Evolutionary conservation across 805 yeast species (phyloP).

Genomic region (Kodamaea fukazawae): DNA sequence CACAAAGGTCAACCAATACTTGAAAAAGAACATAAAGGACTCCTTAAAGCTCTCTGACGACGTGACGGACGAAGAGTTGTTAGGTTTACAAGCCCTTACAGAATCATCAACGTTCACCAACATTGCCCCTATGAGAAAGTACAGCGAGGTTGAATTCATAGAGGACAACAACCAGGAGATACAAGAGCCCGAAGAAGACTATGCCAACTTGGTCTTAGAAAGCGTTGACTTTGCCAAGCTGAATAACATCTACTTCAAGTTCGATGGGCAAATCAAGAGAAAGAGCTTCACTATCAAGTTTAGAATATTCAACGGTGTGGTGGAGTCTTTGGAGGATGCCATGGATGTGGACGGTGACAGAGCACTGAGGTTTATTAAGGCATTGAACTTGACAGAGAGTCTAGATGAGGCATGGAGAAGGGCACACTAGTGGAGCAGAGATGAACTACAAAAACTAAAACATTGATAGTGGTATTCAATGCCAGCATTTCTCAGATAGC

Average conservation of each 20-base stretch:
- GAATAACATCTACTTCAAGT: constrained; percentile 21
- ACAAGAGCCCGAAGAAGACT: constrained; percentile 6
- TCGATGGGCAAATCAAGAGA: constrained; percentile 17
- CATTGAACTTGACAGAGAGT: constrained; percentile 34
- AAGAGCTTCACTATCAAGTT: constrained; percentile 18
- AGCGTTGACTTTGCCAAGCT: constrained; percentile 24
- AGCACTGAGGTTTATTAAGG: constrained; percentile 20
- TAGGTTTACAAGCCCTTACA: constrained; percentile 31
- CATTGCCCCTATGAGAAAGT: constrained; percentile 10
- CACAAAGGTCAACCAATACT: constrained; percentile 18
- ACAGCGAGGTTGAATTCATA: constrained; percentile 26
- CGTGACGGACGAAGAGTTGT: constrained; percentile 39
- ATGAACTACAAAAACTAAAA: neutral
- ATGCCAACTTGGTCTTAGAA: constrained; percentile 17
- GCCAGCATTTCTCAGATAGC: too few species aligned
- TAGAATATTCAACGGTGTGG: constrained; percentile 31
- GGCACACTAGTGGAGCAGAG: neutral
- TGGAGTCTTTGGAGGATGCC: constrained; percentile 14
- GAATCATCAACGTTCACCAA: constrained; percentile 18
- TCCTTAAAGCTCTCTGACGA: constrained; percentile 34
- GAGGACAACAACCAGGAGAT: constrained; percentile 19
- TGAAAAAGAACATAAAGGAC: constrained; percentile 30
- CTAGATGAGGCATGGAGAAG: constrained; percentile 20
- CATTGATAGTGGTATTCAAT: neutral
- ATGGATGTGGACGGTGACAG: constrained; percentile 20